Base-by-base conservation (phyloP, 805 yeast genomes). In the Saccharomycopsis amapae region DNA sequence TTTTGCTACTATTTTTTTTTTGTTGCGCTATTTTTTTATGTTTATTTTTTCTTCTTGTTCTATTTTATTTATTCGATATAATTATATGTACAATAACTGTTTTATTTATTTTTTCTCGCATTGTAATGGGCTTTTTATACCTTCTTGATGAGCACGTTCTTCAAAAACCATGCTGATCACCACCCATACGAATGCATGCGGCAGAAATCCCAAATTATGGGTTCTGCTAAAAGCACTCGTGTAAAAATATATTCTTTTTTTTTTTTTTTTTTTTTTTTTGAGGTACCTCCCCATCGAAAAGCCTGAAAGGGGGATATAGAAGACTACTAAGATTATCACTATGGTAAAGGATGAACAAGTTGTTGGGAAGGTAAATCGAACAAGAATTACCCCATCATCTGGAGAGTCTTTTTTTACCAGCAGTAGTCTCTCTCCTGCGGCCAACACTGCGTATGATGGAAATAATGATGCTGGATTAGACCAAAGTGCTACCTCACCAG, bases 321-420 rank as follows among this genome's bases (percentile, higher is more conserved):
- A 31, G 17, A 7, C 9, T n/a, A 26, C 30, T 9, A 26, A 9
- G 12, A 26, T 26, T 26, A 9, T 9, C 30, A 26, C 30, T 7
- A 12, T 9, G 30, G 12, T 26, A 26, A n/a, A n/a, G n/a, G n/a
- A n/a, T n/a, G n/a, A n/a, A n/a, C n/a, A n/a, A n/a, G n/a, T n/a
- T n/a, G 38, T 25, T 15, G 10, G 12, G 30, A n/a, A 28, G 9
- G 10, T 9, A 15, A 39, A 39, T 20, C 34, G 38, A 3, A 32
- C 38, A n/a, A 15, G 44, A 19, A 40, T 40, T 18, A 18, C 38
- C 9, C 37, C 44, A 19, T 31, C 38, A 6, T 4, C 17, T 5
- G 44, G 44, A 9, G 37, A 12, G 4, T 40, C 44, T 23, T 40
- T 40, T 18, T 40, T 40, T 34, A 38, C 17, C 9, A 20, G 26